phyloP scores from a whole-genome alignment of 257 asterid genomes.

The Voacanga thouarsii region DNA sequence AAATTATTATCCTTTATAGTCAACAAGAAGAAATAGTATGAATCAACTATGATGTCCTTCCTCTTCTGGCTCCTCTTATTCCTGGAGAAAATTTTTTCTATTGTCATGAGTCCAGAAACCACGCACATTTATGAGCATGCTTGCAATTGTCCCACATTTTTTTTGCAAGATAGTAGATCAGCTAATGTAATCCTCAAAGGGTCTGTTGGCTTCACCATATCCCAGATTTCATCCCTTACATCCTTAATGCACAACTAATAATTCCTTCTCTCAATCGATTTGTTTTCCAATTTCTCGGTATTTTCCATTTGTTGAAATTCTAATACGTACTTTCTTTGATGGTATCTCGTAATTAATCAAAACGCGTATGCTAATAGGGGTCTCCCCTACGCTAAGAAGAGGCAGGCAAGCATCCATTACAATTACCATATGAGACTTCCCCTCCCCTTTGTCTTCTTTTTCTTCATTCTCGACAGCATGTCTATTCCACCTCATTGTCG shows the following conservation, averaged over 20 bases:
- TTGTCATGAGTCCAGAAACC: slow-evolving; percentile 99
- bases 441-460: slow-evolving; percentile 42
- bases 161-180: slow-evolving; percentile 82
- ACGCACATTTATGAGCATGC: slow-evolving; percentile 96
- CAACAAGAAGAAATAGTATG: not conserved
- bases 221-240: slow-evolving; percentile 98
- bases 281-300: no score
- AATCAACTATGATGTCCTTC: slow-evolving; percentile 40
- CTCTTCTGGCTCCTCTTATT: slow-evolving; percentile 98
- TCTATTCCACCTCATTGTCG: slow-evolving; percentile 60
- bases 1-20: not conserved
- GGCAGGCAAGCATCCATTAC: slow-evolving; percentile 95
- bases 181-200: slow-evolving; percentile 70
- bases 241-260: slow-evolving; percentile 96
- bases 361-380: slow-evolving; percentile 57
- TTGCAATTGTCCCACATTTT: slow-evolving; percentile 97
- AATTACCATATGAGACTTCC: slow-evolving; percentile 61
- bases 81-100: slow-evolving; percentile 95
- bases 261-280: slow-evolving; percentile 98
- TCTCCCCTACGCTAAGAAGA: slow-evolving; percentile 61
- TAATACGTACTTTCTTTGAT: slow-evolving; percentile 46
- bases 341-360: slow-evolving; percentile 87
- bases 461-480: slow-evolving; percentile 42
- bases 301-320: no score
- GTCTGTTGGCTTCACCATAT: slow-evolving; percentile 93